These are phyloP conservation scores for Saitozyma sp. DNA, from an alignment of 768 basidiomycete species.

Conservation along the genomic window DNA sequence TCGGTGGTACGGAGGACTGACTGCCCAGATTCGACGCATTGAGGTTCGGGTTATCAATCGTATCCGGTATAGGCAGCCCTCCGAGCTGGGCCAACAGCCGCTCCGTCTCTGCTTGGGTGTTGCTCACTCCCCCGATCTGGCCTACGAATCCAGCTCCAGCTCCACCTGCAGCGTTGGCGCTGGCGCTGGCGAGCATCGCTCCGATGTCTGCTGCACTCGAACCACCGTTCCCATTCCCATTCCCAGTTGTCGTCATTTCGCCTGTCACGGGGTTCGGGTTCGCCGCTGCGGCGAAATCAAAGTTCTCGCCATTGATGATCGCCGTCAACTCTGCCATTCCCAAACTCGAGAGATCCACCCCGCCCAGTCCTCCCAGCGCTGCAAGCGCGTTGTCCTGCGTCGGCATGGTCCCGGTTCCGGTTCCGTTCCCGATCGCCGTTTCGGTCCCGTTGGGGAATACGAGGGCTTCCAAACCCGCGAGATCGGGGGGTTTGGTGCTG, in stretches of 20 bases:
- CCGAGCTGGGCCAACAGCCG: background rate
- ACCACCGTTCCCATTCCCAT: background rate
- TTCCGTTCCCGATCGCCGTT: background rate
- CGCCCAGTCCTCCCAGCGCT: background rate
- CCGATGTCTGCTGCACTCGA: no score
- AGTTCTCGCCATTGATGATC: conserved; percentile 15
- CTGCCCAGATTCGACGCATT: no score
- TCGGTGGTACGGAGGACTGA: no score
- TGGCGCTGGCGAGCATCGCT: no score
- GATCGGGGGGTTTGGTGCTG: background rate
- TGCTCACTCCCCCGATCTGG: background rate
- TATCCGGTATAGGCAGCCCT: no score
- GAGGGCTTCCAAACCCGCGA: conserved; percentile 2
- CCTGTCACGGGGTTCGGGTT: no score
- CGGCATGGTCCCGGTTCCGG: background rate
- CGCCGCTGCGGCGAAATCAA: background rate
- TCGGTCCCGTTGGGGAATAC: background rate
- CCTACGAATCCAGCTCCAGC: background rate
- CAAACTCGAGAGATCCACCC: conserved; percentile 11
- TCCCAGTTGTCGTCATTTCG: background rate
- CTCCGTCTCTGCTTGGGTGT: conserved; percentile 7
- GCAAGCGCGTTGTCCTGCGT: no score
- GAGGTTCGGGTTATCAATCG: no score
- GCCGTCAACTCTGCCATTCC: conserved; percentile 18
- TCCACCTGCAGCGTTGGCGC: no score